phyloP scores from a whole-genome alignment of 164 flowering plant species.

The Vitis labrusca region DNA sequence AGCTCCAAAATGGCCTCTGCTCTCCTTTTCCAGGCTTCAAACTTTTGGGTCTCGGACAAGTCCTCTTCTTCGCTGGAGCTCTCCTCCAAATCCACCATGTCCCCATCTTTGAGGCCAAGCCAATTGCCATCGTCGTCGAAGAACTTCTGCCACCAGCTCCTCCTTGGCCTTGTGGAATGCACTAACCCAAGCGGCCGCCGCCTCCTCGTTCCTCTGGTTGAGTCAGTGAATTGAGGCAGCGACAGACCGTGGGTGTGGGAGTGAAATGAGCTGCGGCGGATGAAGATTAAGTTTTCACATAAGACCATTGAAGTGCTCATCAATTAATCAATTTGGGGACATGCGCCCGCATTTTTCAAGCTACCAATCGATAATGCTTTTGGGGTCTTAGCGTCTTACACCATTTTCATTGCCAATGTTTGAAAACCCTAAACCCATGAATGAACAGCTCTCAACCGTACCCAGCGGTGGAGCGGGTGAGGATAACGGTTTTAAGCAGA shows the following conservation, averaged over 20 bases:
- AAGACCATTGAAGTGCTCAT: slow-evolving; percentile 76
- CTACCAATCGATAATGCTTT: too few species aligned
- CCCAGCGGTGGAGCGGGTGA: too few species aligned
- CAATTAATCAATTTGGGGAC: slow-evolving; percentile 33
- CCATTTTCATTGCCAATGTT: too few species aligned
- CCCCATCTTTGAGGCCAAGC: slow-evolving; percentile 76
- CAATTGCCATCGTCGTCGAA: slow-evolving; percentile 84
- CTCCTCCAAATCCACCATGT: slow-evolving; percentile 33
- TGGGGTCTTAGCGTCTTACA: too few species aligned
- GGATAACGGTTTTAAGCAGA: too few species aligned
- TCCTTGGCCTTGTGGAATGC: slow-evolving; percentile 22
- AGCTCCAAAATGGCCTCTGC: slow-evolving; percentile 92
- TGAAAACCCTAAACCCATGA: too few species aligned
- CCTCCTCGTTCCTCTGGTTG: not conserved
- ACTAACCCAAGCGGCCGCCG: slow-evolving; percentile 37
- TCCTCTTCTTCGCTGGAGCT: slow-evolving; percentile 34
- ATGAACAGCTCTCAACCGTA: too few species aligned
- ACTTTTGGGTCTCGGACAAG: slow-evolving; percentile 61
- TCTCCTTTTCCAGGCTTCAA: slow-evolving; percentile 93
- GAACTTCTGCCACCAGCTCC: slow-evolving; percentile 84
- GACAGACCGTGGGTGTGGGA: not conserved
- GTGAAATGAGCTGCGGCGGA: not conserved
- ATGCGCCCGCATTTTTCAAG: slow-evolving; percentile 54
- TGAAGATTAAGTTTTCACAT: slow-evolving; percentile 31
- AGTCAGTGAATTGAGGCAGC: too few species aligned